Base-by-base conservation (phyloP, 768 basidiomycete species). In the Calvatia gigantea region DNA sequence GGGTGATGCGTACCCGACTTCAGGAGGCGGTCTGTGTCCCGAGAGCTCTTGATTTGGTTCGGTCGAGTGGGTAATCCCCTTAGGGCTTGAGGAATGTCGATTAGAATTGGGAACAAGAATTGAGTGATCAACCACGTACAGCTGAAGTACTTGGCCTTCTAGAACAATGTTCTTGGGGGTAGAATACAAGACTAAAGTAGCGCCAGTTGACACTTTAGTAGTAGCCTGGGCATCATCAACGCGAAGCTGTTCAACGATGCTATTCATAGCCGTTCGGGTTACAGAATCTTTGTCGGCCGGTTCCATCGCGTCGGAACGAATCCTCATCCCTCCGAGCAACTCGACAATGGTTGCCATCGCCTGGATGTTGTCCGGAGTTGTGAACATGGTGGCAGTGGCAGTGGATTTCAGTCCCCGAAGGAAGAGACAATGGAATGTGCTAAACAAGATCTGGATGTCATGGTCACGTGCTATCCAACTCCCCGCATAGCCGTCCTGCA, bases 231-330 rank as follows among this genome's bases (percentile, higher is more conserved):
- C n/a, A n/a, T 61, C 60, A 25, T 41, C 58, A 5, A 42, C 28
- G 11, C 42, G 37, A 28, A 65, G 51, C 55, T 74, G 74, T 17
- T 54, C 61, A 6, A 65, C 66, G 11, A 77, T 56, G 69, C 70
- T 72, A 27, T 70, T 60, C 19, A 76, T 37, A 9, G 76, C 58
- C 25, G 46, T 47, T 27, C 64, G 63, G 2, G 74, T 72, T 6
- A 65, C 63, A 5, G 73, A 68, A 2, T 72, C 52, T 54, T 69
- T 65, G 17, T 56, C 52, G 2, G 68, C 67, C 71, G 71, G 70
- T 51, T 69, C 65, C 0, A 75, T 62, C 25, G 75, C 70, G 11
- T 62, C 55, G 8, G 59, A 56, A 3, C 64, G 41, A 12, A 69
- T 51, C 1, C 37, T 15, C 32, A 70, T 71, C 0, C 74, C 73